These are phyloP conservation scores for Ceratobasidium theobromae DNA, from an alignment of 1,284 basidiomycete species.

Conservation along the genomic window DNA sequence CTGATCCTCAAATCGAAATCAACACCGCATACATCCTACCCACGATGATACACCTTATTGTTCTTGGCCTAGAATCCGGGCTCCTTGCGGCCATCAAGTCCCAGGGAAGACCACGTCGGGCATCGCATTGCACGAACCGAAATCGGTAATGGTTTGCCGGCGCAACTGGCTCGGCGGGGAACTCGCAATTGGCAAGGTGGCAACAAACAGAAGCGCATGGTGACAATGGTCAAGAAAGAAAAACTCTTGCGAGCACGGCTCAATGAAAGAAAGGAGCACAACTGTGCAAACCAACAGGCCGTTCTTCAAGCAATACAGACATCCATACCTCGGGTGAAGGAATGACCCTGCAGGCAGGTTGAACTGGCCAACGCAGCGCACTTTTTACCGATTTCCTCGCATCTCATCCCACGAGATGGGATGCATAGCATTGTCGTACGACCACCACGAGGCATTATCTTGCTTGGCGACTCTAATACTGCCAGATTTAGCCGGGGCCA, in stretches of 20 bases:
- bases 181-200: conserved; percentile 3
- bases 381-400: too few species aligned
- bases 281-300: not conserved
- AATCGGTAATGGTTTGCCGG: conserved; percentile 26
- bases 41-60: conserved; percentile 34
- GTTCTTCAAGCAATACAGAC: not conserved
- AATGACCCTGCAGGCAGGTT: conserved; percentile 22
- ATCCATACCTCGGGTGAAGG: too few species aligned
- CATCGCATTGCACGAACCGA: conserved; percentile 35
- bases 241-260: conserved; percentile 20
- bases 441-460: too few species aligned
- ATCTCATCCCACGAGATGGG: too few species aligned
- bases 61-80: conserved; percentile 37
- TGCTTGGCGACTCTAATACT: too few species aligned
- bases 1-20: conserved; percentile 34
- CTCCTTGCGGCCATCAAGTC: conserved; percentile 38
- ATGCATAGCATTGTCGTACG: too few species aligned
- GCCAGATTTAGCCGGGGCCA: too few species aligned
- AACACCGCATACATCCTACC: conserved; percentile 10
- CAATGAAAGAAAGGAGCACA: conserved; percentile 19
- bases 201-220: conserved; percentile 4
- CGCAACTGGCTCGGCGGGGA: conserved; percentile 29
- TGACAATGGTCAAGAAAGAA: not conserved
- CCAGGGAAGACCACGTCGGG: conserved; percentile 37
- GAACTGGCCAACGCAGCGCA: too few species aligned